Conservation (phyloP, 192 early-diverging fungal genomes). For the Podila epigama region DNA sequence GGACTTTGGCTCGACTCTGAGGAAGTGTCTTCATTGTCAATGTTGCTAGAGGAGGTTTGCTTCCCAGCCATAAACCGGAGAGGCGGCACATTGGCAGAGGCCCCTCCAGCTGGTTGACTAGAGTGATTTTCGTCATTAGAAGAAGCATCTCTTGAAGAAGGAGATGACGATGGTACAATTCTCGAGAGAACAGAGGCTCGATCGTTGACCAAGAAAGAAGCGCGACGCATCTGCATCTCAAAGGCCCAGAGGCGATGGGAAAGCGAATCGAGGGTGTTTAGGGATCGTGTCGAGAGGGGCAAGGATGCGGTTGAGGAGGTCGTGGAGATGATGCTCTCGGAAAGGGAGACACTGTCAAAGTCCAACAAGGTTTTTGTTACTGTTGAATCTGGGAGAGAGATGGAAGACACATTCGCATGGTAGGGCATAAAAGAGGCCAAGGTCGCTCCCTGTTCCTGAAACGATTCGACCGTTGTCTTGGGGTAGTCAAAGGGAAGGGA, state of each 20-base stretch:
- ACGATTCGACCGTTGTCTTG: neutral
- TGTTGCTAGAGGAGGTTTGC: neutral
- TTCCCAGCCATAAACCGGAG: neutral
- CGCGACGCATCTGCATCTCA: conserved; percentile 37
- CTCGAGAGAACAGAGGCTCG: conserved; percentile 20
- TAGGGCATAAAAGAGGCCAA: too few species aligned
- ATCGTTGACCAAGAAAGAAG: conserved; percentile 30
- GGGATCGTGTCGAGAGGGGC: neutral
- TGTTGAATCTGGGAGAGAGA: neutral
- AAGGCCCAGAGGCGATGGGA: conserved; percentile 30
- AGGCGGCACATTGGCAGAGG: neutral
- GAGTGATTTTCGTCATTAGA: neutral
- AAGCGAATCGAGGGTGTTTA: conserved; percentile 6
- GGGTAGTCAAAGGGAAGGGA: neutral
- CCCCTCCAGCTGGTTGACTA: neutral
- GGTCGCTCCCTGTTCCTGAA: too few species aligned
- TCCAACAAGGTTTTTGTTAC: neutral
- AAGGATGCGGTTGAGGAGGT: neutral
- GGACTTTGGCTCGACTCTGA: neutral
- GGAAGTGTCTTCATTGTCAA: neutral
- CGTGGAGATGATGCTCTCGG: neutral
- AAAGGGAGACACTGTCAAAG: neutral
- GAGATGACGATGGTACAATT: conserved; percentile 12
- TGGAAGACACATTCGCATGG: too few species aligned
- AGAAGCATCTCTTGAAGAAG: neutral